Percentiles rank a stretch among this genome's conserved stretches.
Conservation (phyloP, 2,329 filamentous ascomycete species). For the Fusarium citri region DNA sequence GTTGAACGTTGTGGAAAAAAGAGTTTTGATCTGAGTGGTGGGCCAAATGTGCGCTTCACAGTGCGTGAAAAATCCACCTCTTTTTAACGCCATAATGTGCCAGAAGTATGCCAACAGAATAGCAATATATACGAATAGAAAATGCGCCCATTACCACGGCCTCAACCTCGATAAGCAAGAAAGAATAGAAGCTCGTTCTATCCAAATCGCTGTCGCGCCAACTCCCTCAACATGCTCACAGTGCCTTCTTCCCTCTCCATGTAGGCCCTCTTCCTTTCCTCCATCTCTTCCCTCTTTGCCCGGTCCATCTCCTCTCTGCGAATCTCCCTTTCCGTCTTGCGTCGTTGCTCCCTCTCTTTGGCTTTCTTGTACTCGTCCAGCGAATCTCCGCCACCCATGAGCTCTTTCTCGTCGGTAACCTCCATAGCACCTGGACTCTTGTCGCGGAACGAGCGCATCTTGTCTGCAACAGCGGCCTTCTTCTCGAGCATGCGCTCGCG, state of each 20-base stretch:
- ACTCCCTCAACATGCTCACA: constrained; percentile 80
- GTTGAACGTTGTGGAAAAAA: constrained; percentile 38
- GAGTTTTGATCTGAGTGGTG: constrained; percentile 47
- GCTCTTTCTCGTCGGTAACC: constrained; percentile 72
- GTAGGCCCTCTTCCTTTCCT: constrained; percentile 77
- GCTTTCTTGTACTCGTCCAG: constrained; percentile 76
- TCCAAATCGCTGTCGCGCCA: constrained; percentile 85
- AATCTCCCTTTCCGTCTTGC: constrained; percentile 87
- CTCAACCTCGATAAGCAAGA: neutral
- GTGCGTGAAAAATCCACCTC: constrained; percentile 37
- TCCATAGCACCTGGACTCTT: constrained; percentile 68
- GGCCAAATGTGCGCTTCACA: constrained; percentile 46
- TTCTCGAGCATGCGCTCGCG: constrained; percentile 90
- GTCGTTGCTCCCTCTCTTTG: constrained; percentile 73
- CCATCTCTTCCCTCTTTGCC: constrained; percentile 81
- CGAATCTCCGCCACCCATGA: constrained; percentile 79
- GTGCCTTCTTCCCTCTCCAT: constrained; percentile 84
- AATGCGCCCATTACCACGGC: neutral
- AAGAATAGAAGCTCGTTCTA: constrained; percentile 43
- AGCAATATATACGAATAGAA: neutral
- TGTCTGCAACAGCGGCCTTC: constrained; percentile 76
- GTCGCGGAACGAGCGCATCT: constrained; percentile 79
- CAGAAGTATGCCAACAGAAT: neutral
- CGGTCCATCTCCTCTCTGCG: constrained; percentile 82
- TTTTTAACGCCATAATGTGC: neutral